Percentiles rank a stretch among this genome's conserved stretches.
phyloP scores from a whole-genome alignment of 306 rosid species.

The Cicer cuneatum region DNA sequence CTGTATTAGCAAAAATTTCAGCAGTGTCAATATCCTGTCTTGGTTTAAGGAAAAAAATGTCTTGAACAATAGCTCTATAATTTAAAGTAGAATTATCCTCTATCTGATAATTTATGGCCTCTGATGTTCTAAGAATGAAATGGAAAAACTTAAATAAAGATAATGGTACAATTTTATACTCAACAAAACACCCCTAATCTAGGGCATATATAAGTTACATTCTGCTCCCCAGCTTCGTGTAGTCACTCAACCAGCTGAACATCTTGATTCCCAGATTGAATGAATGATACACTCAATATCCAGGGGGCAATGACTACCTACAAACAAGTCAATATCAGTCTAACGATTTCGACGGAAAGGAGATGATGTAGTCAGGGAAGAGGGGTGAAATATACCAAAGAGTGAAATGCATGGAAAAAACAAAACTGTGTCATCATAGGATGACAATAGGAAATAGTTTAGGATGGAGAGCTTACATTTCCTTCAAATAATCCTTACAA shows the following conservation, averaged over 20 bases:
- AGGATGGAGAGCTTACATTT: constrained; percentile 52
- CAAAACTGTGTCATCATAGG: not conserved
- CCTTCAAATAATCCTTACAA: constrained; percentile 48
- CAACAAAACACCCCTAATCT: constrained; percentile 35
- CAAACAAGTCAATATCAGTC: constrained; percentile 25
- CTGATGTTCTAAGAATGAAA: constrained; percentile 25
- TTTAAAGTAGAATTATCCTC: constrained; percentile 15
- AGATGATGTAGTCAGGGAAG: not conserved
- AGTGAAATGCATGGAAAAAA: constrained; percentile 17
- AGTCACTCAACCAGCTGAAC: constrained; percentile 30
- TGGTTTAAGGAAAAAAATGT: constrained; percentile 17
- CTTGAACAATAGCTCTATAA: constrained; percentile 34
- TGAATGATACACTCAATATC: constrained; percentile 1
- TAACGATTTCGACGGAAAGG: not conserved
- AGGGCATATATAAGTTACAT: constrained; percentile 37
- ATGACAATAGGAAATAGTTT: constrained; percentile 26
- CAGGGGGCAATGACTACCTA: constrained; percentile 30
- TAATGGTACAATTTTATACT: constrained; percentile 13
- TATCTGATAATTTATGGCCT: constrained; percentile 24
- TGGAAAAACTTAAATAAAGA: not conserved
- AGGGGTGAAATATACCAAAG: not conserved
- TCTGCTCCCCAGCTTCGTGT: constrained; percentile 22
- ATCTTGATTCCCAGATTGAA: constrained; percentile 33
- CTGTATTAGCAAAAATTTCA: constrained; percentile 20
- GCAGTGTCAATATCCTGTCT: constrained; percentile 2